These are phyloP conservation scores for Vararia minispora DNA, from an alignment of 768 basidiomycete species.

Conservation along the genomic window DNA sequence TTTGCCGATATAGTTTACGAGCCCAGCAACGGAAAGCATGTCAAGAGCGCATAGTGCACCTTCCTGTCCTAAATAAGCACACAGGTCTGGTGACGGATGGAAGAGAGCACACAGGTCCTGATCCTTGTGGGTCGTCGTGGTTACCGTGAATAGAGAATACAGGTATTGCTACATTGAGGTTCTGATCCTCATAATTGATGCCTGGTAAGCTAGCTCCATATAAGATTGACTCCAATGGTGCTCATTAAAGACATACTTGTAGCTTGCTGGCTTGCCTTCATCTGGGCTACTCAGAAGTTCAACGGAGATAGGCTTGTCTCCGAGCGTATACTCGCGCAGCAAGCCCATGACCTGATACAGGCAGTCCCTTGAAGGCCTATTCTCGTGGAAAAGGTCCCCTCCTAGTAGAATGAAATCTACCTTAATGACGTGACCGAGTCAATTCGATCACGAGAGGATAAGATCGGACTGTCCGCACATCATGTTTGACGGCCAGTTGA, in stretches of 20 bases:
- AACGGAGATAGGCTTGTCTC: slow-evolving; percentile 80
- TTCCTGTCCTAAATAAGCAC: slow-evolving; percentile 38
- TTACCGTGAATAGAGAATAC: slow-evolving; percentile 99
- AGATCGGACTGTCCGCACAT: slow-evolving; percentile 36
- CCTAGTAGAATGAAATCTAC: slow-evolving; percentile 94
- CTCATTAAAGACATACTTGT: slow-evolving; percentile 44
- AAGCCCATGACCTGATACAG: slow-evolving; percentile 84
- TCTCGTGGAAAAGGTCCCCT: slow-evolving; percentile 97
- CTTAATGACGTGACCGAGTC: slow-evolving; percentile 25
- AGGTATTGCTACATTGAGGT: slow-evolving; percentile 91
- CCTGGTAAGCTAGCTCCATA: slow-evolving; percentile 69
- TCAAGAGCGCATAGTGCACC: slow-evolving; percentile 95
- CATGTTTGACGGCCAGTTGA: slow-evolving; percentile 78
- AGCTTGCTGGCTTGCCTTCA: slow-evolving; percentile 79
- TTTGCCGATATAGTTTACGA: slow-evolving; percentile 98
- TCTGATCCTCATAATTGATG: slow-evolving; percentile 93
- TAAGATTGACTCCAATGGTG: background rate
- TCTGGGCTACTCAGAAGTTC: slow-evolving; percentile 89
- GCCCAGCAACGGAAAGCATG: slow-evolving; percentile 84
- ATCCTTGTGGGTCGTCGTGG: slow-evolving; percentile 97
- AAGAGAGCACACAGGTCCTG: slow-evolving; percentile 51
- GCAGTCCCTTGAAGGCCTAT: slow-evolving; percentile 84
- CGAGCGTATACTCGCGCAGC: slow-evolving; percentile 82
- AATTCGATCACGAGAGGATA: background rate
- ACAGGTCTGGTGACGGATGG: background rate